Evolutionary conservation across 1,284 basidiomycete genomes (phyloP), one percentile per base, ranked within the genome.

Genomic region (Gastroboletus turbinatus): DNA sequence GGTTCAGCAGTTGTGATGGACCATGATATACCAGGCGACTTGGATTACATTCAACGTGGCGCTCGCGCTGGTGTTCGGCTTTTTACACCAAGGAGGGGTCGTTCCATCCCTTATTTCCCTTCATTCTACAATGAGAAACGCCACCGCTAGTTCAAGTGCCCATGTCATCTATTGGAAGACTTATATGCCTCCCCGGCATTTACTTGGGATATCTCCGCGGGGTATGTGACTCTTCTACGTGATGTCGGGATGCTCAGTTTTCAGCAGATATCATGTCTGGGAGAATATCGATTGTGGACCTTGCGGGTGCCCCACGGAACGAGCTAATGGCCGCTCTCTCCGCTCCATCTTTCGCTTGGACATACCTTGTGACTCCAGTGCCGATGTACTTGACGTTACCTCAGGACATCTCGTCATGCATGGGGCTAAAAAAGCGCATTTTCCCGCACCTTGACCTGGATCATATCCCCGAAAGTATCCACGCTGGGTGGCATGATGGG

Each of bases 51-150:
- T 64, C 35, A 78, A 78, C 40, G 1, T 62, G n/a, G 38, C 53
- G 3, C 61, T 75, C 4, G 63, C 63, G 2, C 13, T 70, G 4
- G 50, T 76, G 13, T 77, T 76, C 48, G 76, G 76, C 17, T 13
- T 77, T 42, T 57, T 76, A 21, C 76, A 77, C 42, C 76, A 77
- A 58, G 76, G 75, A 38, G 76, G 74, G 17, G 66, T 78, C 19
- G 67, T 77, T 19, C 76, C 70, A 5, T 77, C 76, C 10, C 66
- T 78, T 21, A 60, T 76, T 42, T 62, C 64, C 39, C 63, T 78
- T 10, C 70, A 73, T 52, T 66, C 64, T 11, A 55, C 47, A 17
- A 55, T 74, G 46, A 45, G 35, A 16, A 27, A 43, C 43, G 5
- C 40, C 5, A 5, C 42, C 5, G 11, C 53, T 21, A 43, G 21